phyloP scores from a whole-genome alignment of 2,329 filamentous ascomycete genomes.

The Sarocladiaceae sp. region DNA sequence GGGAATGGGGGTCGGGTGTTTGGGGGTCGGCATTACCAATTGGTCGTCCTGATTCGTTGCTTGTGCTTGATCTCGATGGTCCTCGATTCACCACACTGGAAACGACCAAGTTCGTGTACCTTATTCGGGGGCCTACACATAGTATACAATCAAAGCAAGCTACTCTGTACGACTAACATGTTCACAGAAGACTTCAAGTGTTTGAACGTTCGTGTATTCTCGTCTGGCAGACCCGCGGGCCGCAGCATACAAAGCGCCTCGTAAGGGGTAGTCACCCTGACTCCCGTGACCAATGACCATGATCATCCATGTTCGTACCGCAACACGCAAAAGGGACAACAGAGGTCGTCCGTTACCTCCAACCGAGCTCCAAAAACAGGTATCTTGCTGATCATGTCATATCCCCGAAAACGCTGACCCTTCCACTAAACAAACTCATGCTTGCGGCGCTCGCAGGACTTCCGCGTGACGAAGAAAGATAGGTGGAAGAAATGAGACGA shows the following conservation, averaged over 20 bases:
- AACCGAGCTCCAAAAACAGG: constrained; percentile 11
- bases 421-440: not conserved
- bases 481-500: not conserved
- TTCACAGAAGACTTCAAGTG: too few species aligned
- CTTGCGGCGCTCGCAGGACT: constrained; percentile 3
- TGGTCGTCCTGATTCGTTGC: not conserved
- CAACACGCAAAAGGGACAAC: constrained; percentile 1
- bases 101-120: too few species aligned
- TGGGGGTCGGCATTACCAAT: not conserved
- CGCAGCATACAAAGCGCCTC: constrained; percentile 9
- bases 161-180: too few species aligned
- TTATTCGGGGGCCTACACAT: too few species aligned
- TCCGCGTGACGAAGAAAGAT: constrained; percentile 3
- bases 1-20: too few species aligned
- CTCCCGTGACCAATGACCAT: constrained; percentile 9
- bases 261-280: constrained; percentile 4
- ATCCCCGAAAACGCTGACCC: constrained; percentile 6
- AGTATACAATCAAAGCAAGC: too few species aligned
- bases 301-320: constrained; percentile 6
- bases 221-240: constrained; percentile 11
- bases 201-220: constrained; percentile 13
- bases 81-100: too few species aligned
- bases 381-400: constrained; percentile 13
- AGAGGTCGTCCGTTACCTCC: not conserved
- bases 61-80: not conserved